Conservation (phyloP, 2,329 filamentous ascomycete genomes). For the Neopestalotiopsis sp. region DNA sequence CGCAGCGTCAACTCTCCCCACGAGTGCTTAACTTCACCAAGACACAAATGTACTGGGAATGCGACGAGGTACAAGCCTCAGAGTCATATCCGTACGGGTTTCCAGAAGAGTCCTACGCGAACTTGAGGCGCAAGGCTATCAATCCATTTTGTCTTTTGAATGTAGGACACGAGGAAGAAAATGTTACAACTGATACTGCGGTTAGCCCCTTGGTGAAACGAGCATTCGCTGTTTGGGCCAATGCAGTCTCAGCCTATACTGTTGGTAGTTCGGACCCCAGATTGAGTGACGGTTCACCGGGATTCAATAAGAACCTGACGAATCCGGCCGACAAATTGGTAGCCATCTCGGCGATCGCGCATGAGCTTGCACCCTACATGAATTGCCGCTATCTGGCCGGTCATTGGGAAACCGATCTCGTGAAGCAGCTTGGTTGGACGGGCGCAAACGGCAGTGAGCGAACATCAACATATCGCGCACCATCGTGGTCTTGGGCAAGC, state of each 20-base stretch:
- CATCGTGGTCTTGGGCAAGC: slow-evolving; percentile 18
- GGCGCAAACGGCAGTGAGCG: not conserved
- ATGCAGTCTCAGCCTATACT: not conserved
- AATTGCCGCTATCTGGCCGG: slow-evolving; percentile 1
- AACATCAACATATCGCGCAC: not conserved
- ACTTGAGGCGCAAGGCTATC: too few species aligned
- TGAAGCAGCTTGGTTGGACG: not conserved
- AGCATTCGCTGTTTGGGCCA: not conserved
- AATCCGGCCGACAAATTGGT: not conserved
- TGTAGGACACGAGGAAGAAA: too few species aligned
- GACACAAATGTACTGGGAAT: slow-evolving; percentile 7
- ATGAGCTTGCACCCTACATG: not conserved
- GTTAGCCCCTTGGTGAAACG: not conserved
- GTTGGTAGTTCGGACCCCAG: not conserved
- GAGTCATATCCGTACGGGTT: not conserved
- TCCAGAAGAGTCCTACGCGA: not conserved
- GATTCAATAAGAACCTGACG: not conserved
- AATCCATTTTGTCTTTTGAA: too few species aligned
- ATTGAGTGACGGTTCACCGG: not conserved
- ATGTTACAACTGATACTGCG: not conserved
- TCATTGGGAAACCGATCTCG: not conserved
- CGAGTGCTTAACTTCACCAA: not conserved
- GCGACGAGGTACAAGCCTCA: not conserved
- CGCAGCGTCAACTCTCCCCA: not conserved
- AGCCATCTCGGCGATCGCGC: not conserved